These are phyloP conservation scores for Phytopythium ostracodes DNA, from an alignment of 352 stramenopile species.

Conservation along the genomic window DNA sequence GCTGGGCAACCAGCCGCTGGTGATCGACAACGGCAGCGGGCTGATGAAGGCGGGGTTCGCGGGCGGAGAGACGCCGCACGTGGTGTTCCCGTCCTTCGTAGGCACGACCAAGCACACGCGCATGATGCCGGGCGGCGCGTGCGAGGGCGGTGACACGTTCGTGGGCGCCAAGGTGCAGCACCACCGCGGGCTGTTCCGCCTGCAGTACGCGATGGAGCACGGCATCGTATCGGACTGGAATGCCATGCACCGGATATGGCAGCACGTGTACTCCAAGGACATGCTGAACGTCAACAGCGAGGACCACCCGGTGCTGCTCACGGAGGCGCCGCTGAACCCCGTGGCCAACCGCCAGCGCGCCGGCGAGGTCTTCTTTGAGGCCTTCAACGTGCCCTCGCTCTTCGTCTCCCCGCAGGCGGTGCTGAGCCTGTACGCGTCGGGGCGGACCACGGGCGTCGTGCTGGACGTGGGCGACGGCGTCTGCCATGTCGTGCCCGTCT, in stretches of 20 bases:
- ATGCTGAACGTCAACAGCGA: constrained; percentile 86
- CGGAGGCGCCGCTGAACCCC: constrained; percentile 76
- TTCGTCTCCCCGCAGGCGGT: constrained; percentile 84
- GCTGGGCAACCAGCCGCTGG: constrained; percentile 82
- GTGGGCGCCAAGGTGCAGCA: constrained; percentile 77
- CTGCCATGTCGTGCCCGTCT: constrained; percentile 83
- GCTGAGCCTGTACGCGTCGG: constrained; percentile 87
- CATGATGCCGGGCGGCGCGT: constrained; percentile 82
- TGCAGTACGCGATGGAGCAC: constrained; percentile 86
- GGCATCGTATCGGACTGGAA: constrained; percentile 85
- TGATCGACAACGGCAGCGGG: constrained; percentile 86
- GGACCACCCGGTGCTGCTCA: constrained; percentile 82
- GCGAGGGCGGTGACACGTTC: constrained; percentile 71
- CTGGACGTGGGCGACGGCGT: constrained; percentile 89
- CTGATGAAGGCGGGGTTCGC: constrained; percentile 83
- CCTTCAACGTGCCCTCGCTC: constrained; percentile 83
- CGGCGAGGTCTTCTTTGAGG: constrained; percentile 85
- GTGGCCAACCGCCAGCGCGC: constrained; percentile 71
- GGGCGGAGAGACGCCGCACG: constrained; percentile 67
- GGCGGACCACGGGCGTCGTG: constrained; percentile 82
- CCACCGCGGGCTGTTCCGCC: constrained; percentile 76
- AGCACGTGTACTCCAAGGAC: constrained; percentile 88
- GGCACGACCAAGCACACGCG: constrained; percentile 73
- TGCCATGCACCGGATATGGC: constrained; percentile 86
- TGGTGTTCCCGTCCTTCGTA: constrained; percentile 76